A percentile compares a stretch with the other conserved stretches of the same genome.
phyloP scores from a whole-genome alignment of 2,329 filamentous ascomycete species.

The Aspergillus glaucus region DNA sequence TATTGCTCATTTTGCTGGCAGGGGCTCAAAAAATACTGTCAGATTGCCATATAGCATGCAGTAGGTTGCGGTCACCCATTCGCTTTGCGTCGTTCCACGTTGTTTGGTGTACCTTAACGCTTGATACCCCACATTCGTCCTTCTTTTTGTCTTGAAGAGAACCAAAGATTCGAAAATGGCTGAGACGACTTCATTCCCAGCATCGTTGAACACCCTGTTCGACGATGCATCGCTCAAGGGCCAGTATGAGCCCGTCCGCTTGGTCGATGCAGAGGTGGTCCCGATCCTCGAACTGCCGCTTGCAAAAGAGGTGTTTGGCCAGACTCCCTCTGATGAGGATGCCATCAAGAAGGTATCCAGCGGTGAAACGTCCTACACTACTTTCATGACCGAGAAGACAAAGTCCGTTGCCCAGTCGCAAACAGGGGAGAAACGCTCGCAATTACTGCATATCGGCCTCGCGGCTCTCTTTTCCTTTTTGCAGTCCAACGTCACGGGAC shows the following conservation, averaged over 20 bases:
- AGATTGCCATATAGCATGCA: not conserved
- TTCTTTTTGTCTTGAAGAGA: not conserved
- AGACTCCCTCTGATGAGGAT: conserved; percentile 22
- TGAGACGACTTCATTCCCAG: conserved; percentile 18
- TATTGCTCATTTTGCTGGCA: not conserved
- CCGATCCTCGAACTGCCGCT: conserved; percentile 30
- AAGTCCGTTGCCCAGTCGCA: conserved; percentile 16
- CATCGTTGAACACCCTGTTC: conserved; percentile 30
- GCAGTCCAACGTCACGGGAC: conserved; percentile 82
- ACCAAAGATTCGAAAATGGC: conserved; percentile 16
- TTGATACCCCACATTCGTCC: not conserved
- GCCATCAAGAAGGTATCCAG: conserved; percentile 23
- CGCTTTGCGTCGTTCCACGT: not conserved
- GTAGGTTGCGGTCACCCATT: not conserved
- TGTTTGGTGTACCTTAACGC: not conserved
- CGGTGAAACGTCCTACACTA: conserved; percentile 32
- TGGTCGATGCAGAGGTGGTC: conserved; percentile 27
- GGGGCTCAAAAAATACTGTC: not conserved
- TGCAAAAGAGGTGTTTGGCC: conserved; percentile 34
- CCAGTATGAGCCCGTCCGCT: conserved; percentile 30
- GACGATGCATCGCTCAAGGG: conserved; percentile 20
- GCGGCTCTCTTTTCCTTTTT: conserved; percentile 72
- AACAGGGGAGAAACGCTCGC: conserved; percentile 27
- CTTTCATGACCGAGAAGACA: conserved; percentile 31
- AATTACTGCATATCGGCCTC: conserved; percentile 53